Percentiles rank a stretch among this genome's conserved stretches.
phyloP scores from a whole-genome alignment of 345 rosid genomes.

The Odontarrhena argentea region DNA sequence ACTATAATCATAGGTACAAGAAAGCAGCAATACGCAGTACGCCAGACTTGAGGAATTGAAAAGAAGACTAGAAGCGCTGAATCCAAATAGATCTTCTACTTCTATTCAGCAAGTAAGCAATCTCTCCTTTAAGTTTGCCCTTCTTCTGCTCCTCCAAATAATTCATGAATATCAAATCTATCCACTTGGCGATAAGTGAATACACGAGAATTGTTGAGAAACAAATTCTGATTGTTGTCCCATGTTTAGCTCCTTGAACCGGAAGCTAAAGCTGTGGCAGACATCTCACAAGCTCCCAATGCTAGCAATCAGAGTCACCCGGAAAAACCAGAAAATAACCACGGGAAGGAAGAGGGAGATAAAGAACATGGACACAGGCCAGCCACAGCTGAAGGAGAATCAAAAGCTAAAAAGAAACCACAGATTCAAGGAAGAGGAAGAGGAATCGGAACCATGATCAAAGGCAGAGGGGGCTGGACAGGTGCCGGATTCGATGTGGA shows the following conservation, averaged over 20 bases:
- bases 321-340: slow-evolving; percentile 42
- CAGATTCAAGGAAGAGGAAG: slow-evolving; percentile 69
- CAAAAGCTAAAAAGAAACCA: slow-evolving; percentile 58
- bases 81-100: slow-evolving; percentile 59
- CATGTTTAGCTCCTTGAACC: slow-evolving; percentile 50
- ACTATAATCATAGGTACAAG: slow-evolving; percentile 55
- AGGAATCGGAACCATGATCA: slow-evolving; percentile 58
- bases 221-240: slow-evolving; percentile 30
- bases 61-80: slow-evolving; percentile 75
- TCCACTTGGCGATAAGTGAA: slow-evolving; percentile 1
- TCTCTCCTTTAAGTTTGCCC: slow-evolving; percentile 29
- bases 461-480: slow-evolving; percentile 84
- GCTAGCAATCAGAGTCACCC: slow-evolving; percentile 37
- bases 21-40: slow-evolving; percentile 72
- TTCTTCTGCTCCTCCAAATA: slow-evolving; percentile 3
- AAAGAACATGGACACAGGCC: slow-evolving; percentile 50
- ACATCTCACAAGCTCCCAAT: slow-evolving; percentile 42
- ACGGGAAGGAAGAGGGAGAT: slow-evolving; percentile 37
- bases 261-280: slow-evolving; percentile 42
- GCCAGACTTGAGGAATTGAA: slow-evolving; percentile 80
- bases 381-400: slow-evolving; percentile 51
- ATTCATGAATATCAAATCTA: slow-evolving; percentile 6
- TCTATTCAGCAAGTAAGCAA: slow-evolving; percentile 50
- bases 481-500: slow-evolving; percentile 79
- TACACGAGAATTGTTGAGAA: slow-evolving; percentile 35